Evolutionary conservation across 805 yeast genomes (phyloP), one percentile per base, ranked within the genome.

Genomic region (Metschnikowia cubensis): DNA sequence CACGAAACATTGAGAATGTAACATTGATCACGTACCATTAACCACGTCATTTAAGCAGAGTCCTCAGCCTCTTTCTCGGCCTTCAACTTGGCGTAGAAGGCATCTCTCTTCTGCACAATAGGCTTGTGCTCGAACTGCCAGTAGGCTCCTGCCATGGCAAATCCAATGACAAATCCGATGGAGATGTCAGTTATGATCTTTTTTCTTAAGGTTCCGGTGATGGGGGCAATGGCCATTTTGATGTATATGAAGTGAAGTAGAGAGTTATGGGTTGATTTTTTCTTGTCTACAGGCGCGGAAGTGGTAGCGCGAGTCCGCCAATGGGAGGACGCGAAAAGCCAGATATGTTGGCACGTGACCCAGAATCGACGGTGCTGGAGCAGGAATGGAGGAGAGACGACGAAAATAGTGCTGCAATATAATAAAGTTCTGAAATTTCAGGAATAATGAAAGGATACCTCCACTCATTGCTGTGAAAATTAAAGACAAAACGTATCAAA

Each of bases 61-160:
- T 79, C 83, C 66, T 81, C 84, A 53, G 78, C 75, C 59, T 78
- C 79, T 78, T 86, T 85, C 73, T 83, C 77, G 67, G 84, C 83
- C 60, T 90, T 92, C 68, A 87, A 74, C 61, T 83, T 76, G 55
- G 85, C 82, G 74, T 91, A 91, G 82, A 82, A 89, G 51, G 81
- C 83, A 70, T 91, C 97, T 81, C 97, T 87, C 64, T 74, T 78
- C 59, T 77, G 78, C 50, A 88, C 86, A 53, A 76, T 60, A 35
- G 83, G 80, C 76, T 80, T 84, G 85, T 91, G 97, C 62, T 73
- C 87, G 80, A 83, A 82, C 89, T 96, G 86, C 94, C 92, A 90
- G 73, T 77, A 80, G 57, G 78, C 74, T 54, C 85, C 90, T 64
- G 83, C 79, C 60, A 71, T 58, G 36, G 69, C 80, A 52, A 80